Base-by-base conservation (phyloP, 1,139 yeast species). In the Insectozyma bohioensis region DNA sequence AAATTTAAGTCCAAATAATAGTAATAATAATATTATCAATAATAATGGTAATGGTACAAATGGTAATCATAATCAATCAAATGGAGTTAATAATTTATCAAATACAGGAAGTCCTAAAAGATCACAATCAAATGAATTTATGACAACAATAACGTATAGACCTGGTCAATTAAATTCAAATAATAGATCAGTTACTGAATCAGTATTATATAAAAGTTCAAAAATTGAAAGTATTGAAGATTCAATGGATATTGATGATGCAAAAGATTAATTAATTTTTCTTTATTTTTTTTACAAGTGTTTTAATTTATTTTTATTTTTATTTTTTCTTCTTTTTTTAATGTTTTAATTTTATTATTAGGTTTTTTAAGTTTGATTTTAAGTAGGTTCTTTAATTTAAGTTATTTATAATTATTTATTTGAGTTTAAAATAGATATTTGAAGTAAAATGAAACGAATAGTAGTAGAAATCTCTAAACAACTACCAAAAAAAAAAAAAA, bases 181-280 rank as follows among this genome's bases (percentile, higher is more conserved):
- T 24, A 56, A 47, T 30, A 48, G 70, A 36, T 62, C 72, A 2
- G 54, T 48, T 11, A 66, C 72, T 2, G 73, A 67, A 27, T 15
- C 37, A 4, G 27, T 38, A 11, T 16, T 21, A 11, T 38, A 20
- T 15, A 21, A 30, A 12, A 35, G 35, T n/a, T 21, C 28, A 4
- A 31, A 33, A 26, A 39, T 41, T 17, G 28, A 25, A 5, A 42
- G 39, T 24, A 10, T 41, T 15, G 34, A 34, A 15, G 34, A 30
- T 24, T 12, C 22, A 8, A 33, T 32, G 33, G 37, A 36, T 20
- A 22, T 33, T 11, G 39, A 32, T 27, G 33, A 31, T n/a, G n/a
- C n/a, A n/a, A n/a, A n/a, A n/a, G n/a, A n/a, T n/a, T n/a, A n/a
- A n/a, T n/a, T n/a, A n/a, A n/a, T n/a, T n/a, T n/a, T n/a, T n/a